Conservation (phyloP, 1,284 basidiomycete species). For the Tylopilus orsonianus region DNA sequence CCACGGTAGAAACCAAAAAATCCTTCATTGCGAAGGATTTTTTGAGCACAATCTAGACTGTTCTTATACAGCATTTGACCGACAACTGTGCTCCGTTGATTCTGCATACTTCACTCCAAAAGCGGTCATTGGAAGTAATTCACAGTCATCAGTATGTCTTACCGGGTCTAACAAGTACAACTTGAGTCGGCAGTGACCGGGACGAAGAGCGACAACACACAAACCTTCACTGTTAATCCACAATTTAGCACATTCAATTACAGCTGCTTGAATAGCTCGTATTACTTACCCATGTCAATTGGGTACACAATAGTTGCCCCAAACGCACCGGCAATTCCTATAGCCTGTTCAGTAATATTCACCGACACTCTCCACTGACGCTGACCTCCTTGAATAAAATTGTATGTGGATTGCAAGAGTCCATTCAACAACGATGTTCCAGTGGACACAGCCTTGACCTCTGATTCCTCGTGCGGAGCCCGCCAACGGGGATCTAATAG, state of each 20-base stretch:
- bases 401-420: constrained; percentile 73
- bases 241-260: constrained; percentile 7
- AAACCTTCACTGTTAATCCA: constrained; percentile 63
- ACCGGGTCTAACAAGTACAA: constrained; percentile 63
- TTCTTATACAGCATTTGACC: constrained; percentile 95
- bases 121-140: background rate
- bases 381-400: constrained; percentile 85
- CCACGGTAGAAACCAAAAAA: constrained; percentile 96
- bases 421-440: constrained; percentile 46
- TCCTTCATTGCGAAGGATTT: constrained; percentile 94
- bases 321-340: constrained; percentile 85
- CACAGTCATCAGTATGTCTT: constrained; percentile 10
- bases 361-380: background rate
- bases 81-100: constrained; percentile 92
- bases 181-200: constrained; percentile 6
- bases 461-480: constrained; percentile 57
- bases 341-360: constrained; percentile 6
- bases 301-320: constrained; percentile 94
- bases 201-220: constrained; percentile 22
- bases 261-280: background rate
- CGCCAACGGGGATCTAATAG: constrained; percentile 85
- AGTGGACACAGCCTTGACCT: constrained; percentile 33
- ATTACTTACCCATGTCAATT: constrained; percentile 82
- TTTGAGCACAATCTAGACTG: constrained; percentile 90
- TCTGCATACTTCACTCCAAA: constrained; percentile 77